Evolutionary conservation across 371 early-diverging fungal genomes (phyloP).

Genomic region (Thermomucor indicae-seudaticae): DNA sequence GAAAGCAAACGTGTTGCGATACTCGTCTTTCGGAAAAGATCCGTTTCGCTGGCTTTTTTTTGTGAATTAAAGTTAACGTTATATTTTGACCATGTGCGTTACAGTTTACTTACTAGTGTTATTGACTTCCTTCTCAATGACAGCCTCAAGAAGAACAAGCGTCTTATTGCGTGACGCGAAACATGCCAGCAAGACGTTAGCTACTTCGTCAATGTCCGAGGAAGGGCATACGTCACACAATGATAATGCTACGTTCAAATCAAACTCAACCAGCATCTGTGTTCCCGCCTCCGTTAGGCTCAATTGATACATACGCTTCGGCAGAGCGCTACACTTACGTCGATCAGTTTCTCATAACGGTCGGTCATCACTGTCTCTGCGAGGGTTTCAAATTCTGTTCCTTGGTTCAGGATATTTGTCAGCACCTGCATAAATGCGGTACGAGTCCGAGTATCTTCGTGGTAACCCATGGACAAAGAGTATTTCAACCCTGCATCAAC

Average conservation of each 20-base stretch:
- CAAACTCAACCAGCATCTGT: slow-evolving; percentile 57
- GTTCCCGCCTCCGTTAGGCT: background rate
- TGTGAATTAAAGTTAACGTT: slow-evolving; percentile 6
- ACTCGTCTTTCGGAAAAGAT: slow-evolving; percentile 88
- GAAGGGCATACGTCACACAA: slow-evolving; percentile 86
- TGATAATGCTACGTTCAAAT: slow-evolving; percentile 73
- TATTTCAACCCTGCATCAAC: slow-evolving; percentile 88
- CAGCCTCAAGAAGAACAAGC: slow-evolving; percentile 69
- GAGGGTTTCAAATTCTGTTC: slow-evolving; percentile 81
- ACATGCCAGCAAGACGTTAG: slow-evolving; percentile 70
- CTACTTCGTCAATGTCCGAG: slow-evolving; percentile 84
- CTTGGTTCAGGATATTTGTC: slow-evolving; percentile 85
- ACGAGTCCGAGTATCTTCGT: slow-evolving; percentile 84
- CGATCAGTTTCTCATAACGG: slow-evolving; percentile 73
- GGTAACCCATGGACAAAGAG: slow-evolving; percentile 88
- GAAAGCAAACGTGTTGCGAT: slow-evolving; percentile 87
- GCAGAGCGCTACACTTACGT: slow-evolving; percentile 37
- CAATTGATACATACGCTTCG: background rate
- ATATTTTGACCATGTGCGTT: background rate
- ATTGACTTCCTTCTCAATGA: slow-evolving; percentile 81
- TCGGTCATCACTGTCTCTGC: slow-evolving; percentile 73
- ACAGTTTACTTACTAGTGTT: slow-evolving; percentile 56
- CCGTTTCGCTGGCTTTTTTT: slow-evolving; percentile 65
- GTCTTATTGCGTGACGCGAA: slow-evolving; percentile 77
- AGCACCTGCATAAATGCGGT: slow-evolving; percentile 91